Evolutionary conservation across 495 filamentous ascomycete species (phyloP).

Genomic region (Wilcoxina mikolae): DNA sequence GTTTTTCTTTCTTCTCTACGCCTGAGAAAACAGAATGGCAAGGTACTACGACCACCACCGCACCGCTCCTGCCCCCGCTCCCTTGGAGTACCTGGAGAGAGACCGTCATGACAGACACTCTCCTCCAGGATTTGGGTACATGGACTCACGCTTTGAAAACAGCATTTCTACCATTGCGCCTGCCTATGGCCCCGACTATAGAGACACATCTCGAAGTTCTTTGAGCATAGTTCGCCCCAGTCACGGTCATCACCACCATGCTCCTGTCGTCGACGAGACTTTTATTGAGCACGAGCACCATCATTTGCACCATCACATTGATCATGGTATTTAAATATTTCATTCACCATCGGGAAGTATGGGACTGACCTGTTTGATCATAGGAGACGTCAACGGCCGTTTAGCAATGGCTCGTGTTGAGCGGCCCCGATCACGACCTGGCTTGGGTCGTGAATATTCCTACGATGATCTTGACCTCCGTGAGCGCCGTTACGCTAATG

Average conservation of each 20-base stretch:
- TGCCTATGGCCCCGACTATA: conserved; percentile 9
- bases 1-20: neutral
- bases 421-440: conserved; percentile 6
- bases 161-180: conserved; percentile 19
- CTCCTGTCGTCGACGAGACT: conserved; percentile 21
- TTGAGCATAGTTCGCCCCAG: neutral
- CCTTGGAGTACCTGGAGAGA: neutral
- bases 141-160: neutral
- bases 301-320: conserved; percentile 56
- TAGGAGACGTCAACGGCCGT: conserved; percentile 12
- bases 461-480: conserved; percentile 25
- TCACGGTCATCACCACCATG: neutral
- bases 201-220: neutral
- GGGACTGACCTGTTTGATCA: no score
- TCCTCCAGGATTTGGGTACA: neutral
- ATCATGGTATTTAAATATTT: conserved; percentile 50
- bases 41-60: conserved; percentile 2
- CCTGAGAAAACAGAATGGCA: neutral
- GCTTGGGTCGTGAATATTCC: conserved; percentile 23
- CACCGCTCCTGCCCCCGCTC: neutral
- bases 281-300: conserved; percentile 29
- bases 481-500: conserved; percentile 21
- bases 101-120: neutral
- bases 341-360: no score
- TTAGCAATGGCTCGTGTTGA: neutral